phyloP scores from a whole-genome alignment of 768 basidiomycete species.

The Neoboletus subvelutipes region DNA sequence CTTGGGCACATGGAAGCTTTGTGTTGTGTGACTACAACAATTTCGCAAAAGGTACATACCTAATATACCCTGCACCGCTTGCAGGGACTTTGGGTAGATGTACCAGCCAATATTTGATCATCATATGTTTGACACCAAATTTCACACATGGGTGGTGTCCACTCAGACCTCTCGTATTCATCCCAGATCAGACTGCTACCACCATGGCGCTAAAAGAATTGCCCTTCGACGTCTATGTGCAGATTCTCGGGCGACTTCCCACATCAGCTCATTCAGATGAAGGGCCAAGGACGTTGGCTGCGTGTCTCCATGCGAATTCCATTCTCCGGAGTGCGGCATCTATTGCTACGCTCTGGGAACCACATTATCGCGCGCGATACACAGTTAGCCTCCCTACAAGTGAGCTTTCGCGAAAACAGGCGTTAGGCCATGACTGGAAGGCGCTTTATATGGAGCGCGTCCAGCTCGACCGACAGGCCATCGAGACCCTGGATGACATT shows the following conservation, averaged over 20 bases:
- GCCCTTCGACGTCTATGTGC: slow-evolving; percentile 37
- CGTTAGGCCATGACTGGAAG: slow-evolving; percentile 42
- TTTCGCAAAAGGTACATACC: background rate
- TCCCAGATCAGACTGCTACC: background rate
- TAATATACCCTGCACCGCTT: too few relatives aligned
- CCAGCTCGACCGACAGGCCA: slow-evolving; percentile 42
- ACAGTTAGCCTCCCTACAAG: slow-evolving; percentile 36
- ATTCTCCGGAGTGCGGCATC: slow-evolving; percentile 46
- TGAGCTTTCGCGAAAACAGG: slow-evolving; percentile 37
- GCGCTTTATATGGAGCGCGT: slow-evolving; percentile 46
- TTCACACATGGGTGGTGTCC: slow-evolving; percentile 4
- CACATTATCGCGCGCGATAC: slow-evolving; percentile 53
- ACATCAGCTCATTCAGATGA: slow-evolving; percentile 21
- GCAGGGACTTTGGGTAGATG: background rate
- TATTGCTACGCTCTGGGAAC: slow-evolving; percentile 46
- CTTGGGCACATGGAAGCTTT: background rate
- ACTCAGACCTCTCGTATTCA: background rate
- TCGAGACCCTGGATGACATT: slow-evolving; percentile 43
- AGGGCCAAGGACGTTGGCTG: slow-evolving; percentile 36
- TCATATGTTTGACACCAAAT: background rate
- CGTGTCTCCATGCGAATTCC: slow-evolving; percentile 40
- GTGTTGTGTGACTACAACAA: background rate
- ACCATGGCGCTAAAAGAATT: slow-evolving; percentile 26
- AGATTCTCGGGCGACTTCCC: slow-evolving; percentile 38
- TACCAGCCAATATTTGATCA: background rate